Evolutionary conservation across 768 basidiomycete genomes (phyloP), one percentile per base, ranked within the genome.

Genomic region (Termitomyces sp.): DNA sequence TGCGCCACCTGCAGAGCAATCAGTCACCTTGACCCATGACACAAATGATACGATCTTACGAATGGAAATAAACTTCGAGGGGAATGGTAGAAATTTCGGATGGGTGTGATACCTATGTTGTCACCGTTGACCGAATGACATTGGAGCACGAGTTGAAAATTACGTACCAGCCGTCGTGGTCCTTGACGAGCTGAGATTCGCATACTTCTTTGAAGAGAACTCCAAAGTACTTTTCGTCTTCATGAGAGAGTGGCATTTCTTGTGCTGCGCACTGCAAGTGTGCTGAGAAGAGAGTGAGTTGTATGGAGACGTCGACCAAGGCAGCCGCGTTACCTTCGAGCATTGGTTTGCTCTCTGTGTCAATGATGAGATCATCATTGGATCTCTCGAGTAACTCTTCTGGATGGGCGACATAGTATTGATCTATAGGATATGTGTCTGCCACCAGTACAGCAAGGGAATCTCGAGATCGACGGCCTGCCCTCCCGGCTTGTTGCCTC

Each of bases 401-500:
- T 0, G 94, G 87, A 63, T 89, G 76, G 2, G 80, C 71, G 7
- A 84, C 78, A 62, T 88, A 96, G 65, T 93, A 82, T 62, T 83
- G 82, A 67, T 94, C 92, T 43, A 91, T 76, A 3, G 90, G 86
- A 40, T 83, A 76, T 40, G 73, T 67, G 52, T 91, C 89, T 12
- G 86, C 81, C 6, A 96, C 80, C 40, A 90, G 78, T 54, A 94
- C 76, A 0, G 86, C 84, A 25, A 96, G 76, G 23, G 92, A 86
- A 65, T 95, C 93, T 25, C 84, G 84, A 52, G 86, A 77, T 53
- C 94, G 77, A 45, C 94, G 84, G 1, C 93, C 93, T 11, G 92
- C 93, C 63, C 93, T 78, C 34, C 94, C 92, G 14, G 88, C 84
- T 82, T 96, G 92, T 76, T 96, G 94, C 40, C 89, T 80, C 92